Evolutionary conservation across 1,284 basidiomycete genomes (phyloP), one percentile per base, ranked within the genome.

Genomic region (Moesziomyces sp.): DNA sequence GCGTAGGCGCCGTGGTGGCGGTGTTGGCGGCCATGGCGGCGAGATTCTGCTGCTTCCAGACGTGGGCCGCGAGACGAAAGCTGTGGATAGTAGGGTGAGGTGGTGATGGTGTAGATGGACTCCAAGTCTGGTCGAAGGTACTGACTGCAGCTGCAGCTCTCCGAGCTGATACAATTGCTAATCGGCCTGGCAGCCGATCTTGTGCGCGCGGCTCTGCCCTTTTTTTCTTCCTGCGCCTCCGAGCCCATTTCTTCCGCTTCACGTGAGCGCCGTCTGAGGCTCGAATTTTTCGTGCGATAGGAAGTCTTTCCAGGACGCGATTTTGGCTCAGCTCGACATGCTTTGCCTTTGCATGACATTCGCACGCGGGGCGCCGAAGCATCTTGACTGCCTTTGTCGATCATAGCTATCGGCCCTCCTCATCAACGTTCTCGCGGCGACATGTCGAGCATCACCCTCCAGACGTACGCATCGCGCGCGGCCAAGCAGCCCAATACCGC

Each of bases 381-480:
- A 16, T 10, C 52, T 58, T 60, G 21, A 43, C 26, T 71, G 28
- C 21, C 58, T 57, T n/a, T 52, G 68, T 71, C 68, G 68, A 71
- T 61, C 61, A 70, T 47, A 57, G 19, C 21, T 23, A 48, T 58
- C 55, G 55, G 52, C 56, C 52, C 38, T n/a, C 48, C 18, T 21
- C 14, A 8, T n/a, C 13, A 30, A 30, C 18, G 2, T 19, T 19
- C 24, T 5, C 33, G 9, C 6, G 16, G 19, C 40, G 55, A 1
- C 40, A 75, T 71, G 67, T 63, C 68, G 48, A 71, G 63, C 58
- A 72, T 75, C 64, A 72, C 64, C 3, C 61, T 47, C 8, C 44
- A 68, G 24, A 64, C 78, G 16, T 83, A 83, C 61, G 77, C 73
- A n/a, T 49, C 58, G 16, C 77, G 81, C 1, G 72, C 75, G 9